phyloP scores from a whole-genome alignment of 495 filamentous ascomycete genomes.

The Cetradonia linearis region DNA sequence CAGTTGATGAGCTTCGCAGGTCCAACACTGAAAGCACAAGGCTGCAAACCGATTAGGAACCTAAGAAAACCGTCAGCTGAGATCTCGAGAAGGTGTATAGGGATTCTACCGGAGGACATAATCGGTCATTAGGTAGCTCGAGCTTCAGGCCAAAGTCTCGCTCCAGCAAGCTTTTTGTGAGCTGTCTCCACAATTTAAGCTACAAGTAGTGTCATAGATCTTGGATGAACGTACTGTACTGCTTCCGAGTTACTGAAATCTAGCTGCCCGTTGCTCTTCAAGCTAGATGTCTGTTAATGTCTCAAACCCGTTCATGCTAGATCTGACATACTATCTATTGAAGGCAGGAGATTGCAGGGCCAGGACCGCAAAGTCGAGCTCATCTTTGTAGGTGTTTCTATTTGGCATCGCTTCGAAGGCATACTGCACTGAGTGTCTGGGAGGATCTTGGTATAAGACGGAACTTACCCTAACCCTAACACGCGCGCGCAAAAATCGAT shows the following conservation, averaged over 20 bases:
- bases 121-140: constrained; percentile 60
- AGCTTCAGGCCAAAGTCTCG: constrained; percentile 64
- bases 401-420: constrained; percentile 26
- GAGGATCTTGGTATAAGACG: not conserved
- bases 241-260: constrained; percentile 75
- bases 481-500: not conserved
- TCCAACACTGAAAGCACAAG: not conserved
- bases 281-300: constrained; percentile 24
- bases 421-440: not conserved
- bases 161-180: constrained; percentile 70
- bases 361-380: constrained; percentile 52
- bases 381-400: constrained; percentile 46
- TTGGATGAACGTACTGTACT: constrained; percentile 43
- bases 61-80: constrained; percentile 27
- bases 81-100: not conserved
- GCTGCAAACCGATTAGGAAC: constrained; percentile 52
- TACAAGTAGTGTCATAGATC: not conserved
- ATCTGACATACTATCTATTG: constrained; percentile 37
- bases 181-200: constrained; percentile 40
- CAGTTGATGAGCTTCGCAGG: constrained; percentile 6
- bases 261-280: constrained; percentile 55
- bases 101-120: constrained; percentile 71
- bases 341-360: constrained; percentile 49
- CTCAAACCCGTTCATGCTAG: not conserved
- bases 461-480: not conserved